A percentile compares a stretch with the other conserved stretches of the same genome.
These are phyloP conservation scores for Eucalyptus sideroxylon DNA, from an alignment of 345 rosid species.

Conservation along the genomic window DNA sequence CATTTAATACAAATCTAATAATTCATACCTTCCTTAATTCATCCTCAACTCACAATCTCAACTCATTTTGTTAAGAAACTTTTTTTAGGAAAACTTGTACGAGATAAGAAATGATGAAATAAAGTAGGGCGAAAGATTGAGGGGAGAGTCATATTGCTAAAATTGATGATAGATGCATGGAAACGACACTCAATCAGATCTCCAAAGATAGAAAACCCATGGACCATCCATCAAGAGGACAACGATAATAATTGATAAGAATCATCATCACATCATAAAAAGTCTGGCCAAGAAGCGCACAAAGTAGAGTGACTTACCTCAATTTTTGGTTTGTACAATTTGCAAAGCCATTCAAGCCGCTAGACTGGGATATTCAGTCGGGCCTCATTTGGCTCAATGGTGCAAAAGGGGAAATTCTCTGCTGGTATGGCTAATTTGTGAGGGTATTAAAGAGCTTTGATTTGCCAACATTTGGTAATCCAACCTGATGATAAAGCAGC, in stretches of 20 bases:
- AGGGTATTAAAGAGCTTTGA: conserved; percentile 93
- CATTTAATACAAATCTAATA: no score
- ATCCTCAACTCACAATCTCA: no score
- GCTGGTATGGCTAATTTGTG: conserved; percentile 83
- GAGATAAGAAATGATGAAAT: no score
- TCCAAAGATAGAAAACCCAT: not conserved
- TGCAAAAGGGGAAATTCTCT: conserved; percentile 96
- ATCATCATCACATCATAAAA: not conserved
- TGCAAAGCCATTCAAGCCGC: conserved; percentile 90
- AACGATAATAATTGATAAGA: not conserved
- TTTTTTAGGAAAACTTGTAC: no score
- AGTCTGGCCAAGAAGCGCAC: not conserved
- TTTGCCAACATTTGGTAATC: conserved; percentile 93
- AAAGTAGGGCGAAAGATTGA: no score
- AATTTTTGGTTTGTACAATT: conserved; percentile 30
- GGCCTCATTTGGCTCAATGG: conserved; percentile 95
- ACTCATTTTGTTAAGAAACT: no score
- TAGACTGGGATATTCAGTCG: conserved; percentile 80
- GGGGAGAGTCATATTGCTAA: no score
- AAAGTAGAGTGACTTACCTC: no score
- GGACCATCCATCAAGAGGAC: not conserved
- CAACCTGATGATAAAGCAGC: conserved; percentile 39
- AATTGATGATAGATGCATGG: not conserved
- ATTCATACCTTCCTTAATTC: no score
- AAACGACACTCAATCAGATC: not conserved